Evolutionary conservation across 805 yeast species (phyloP).

Genomic region (Kodamaea sagamina): DNA sequence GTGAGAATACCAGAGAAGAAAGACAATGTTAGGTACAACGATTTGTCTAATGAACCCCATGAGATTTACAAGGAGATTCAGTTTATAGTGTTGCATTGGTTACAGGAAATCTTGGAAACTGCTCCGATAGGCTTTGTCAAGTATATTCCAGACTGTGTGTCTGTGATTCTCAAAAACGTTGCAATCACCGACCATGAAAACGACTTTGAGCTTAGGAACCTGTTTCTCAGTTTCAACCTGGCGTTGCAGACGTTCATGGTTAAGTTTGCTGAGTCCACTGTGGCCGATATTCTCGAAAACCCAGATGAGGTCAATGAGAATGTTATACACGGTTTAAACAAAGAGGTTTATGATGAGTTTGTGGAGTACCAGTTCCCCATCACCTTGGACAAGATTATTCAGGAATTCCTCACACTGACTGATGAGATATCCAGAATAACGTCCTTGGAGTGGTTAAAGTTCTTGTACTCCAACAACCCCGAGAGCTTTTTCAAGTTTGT

Average conservation of each 20-base stretch:
- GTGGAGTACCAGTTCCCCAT: slow-evolving; percentile 42
- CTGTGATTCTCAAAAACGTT: slow-evolving; percentile 56
- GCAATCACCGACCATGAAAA: slow-evolving; percentile 38
- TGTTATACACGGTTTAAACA: slow-evolving; percentile 48
- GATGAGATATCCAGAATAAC: slow-evolving; percentile 82
- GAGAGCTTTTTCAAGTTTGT: slow-evolving; percentile 31
- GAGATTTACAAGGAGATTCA: slow-evolving; percentile 61
- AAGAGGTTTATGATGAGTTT: slow-evolving; percentile 43
- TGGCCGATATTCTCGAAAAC: slow-evolving; percentile 14
- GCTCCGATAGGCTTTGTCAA: slow-evolving; percentile 76
- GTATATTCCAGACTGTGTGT: slow-evolving; percentile 71
- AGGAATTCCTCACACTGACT: slow-evolving; percentile 49
- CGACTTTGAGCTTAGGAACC: slow-evolving; percentile 39
- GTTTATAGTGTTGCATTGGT: slow-evolving; percentile 78
- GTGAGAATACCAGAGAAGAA: slow-evolving; percentile 55
- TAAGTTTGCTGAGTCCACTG: slow-evolving; percentile 32
- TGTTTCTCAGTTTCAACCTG: slow-evolving; percentile 37
- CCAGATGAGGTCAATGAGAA: slow-evolving; percentile 51
- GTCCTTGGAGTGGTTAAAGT: slow-evolving; percentile 84
- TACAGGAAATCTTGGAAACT: slow-evolving; percentile 67
- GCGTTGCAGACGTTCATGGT: slow-evolving; percentile 35
- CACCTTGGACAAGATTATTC: slow-evolving; percentile 68
- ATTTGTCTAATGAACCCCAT: slow-evolving; percentile 37
- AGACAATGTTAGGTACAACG: slow-evolving; percentile 23
- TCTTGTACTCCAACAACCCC: slow-evolving; percentile 69